These are phyloP conservation scores for Vaucheria bursata DNA, from an alignment of 352 stramenopile species.

Conservation along the genomic window DNA sequence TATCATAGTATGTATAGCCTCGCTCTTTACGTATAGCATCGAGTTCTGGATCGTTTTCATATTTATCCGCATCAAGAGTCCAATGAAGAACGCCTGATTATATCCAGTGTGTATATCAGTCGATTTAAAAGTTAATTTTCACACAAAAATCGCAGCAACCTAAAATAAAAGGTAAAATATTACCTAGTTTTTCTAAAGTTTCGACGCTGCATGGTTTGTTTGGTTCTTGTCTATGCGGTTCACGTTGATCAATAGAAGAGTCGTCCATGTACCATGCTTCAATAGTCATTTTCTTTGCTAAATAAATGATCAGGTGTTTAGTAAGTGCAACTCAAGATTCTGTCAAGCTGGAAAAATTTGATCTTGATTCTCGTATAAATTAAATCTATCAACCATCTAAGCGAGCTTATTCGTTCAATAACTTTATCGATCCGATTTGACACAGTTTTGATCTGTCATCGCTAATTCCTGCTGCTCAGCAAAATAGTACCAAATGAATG, in stretches of 20 bases:
- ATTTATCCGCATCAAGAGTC: conserved; percentile 43
- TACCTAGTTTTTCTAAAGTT: conserved; percentile 29
- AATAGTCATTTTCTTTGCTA: conserved; percentile 21
- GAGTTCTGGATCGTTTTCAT: conserved; percentile 50
- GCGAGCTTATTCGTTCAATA: too few species aligned
- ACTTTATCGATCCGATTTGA: too few species aligned
- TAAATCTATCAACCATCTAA: too few species aligned
- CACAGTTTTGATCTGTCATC: too few species aligned
- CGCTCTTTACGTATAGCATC: conserved; percentile 47
- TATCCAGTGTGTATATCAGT: neutral
- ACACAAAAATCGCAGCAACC: neutral
- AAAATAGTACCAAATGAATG: too few species aligned
- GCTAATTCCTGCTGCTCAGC: too few species aligned
- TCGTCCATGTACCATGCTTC: conserved; percentile 55
- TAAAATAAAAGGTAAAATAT: conserved; percentile 3
- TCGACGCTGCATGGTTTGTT: conserved; percentile 45
- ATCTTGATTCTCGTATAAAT: too few species aligned
- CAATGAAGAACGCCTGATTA: conserved; percentile 50
- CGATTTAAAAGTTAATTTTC: neutral
- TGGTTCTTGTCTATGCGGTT: conserved; percentile 38
- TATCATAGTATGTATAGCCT: conserved; percentile 54
- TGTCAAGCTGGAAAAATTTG: too few species aligned
- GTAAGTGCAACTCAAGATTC: conserved; percentile 1
- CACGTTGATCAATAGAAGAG: conserved; percentile 47
- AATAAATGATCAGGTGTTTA: too few species aligned